Conservation (phyloP, 495 filamentous ascomycete genomes). For the Amphirosellinia nigrospora region DNA sequence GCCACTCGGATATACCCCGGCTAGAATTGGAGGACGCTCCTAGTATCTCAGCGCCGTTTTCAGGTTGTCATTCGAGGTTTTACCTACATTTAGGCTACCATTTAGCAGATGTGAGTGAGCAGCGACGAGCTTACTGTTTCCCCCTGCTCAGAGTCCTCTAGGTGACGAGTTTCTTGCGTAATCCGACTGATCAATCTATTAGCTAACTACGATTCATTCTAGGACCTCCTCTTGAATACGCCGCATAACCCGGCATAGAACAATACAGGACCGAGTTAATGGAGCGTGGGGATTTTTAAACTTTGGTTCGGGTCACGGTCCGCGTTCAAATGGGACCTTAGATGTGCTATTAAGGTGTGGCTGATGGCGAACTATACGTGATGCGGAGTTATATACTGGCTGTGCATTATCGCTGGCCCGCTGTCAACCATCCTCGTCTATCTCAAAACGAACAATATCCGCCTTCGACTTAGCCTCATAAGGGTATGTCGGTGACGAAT, state of each 20-base stretch:
- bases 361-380: not conserved
- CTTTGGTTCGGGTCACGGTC: not conserved
- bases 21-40: not conserved
- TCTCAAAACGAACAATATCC: not conserved
- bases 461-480: slow-evolving; percentile 1
- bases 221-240: not conserved
- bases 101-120: not conserved
- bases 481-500: slow-evolving; percentile 1
- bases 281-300: not conserved
- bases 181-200: not conserved
- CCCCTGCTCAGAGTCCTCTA: not conserved
- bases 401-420: not conserved
- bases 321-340: not conserved
- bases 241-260: not conserved
- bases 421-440: not conserved
- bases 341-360: slow-evolving; percentile 19
- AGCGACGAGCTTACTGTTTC: slow-evolving; percentile 21
- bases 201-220: slow-evolving; percentile 4
- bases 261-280: not conserved
- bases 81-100: slow-evolving; percentile 1
- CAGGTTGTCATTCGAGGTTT: not conserved
- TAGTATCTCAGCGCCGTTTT: not conserved
- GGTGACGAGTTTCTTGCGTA: slow-evolving; percentile 4
- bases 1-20: slow-evolving; percentile 4
- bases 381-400: slow-evolving; percentile 1